Conservation (phyloP, 1,139 yeast genomes). For the Eremothecium cymbalariae region DNA sequence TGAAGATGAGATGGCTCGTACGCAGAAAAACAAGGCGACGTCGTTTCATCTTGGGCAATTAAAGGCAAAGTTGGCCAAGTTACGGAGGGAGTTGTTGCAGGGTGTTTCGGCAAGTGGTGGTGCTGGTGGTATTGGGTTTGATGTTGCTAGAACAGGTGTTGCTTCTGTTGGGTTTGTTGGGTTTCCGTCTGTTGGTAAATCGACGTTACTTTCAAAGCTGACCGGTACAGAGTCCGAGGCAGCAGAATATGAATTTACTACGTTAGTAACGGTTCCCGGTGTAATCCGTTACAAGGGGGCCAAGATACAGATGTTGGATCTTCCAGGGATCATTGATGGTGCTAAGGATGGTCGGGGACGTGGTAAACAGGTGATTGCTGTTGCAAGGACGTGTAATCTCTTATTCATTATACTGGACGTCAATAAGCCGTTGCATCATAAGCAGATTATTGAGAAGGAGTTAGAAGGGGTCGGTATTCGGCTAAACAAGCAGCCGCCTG, state of each 20-base stretch:
- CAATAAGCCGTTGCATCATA: slow-evolving; percentile 90
- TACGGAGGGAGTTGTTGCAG: slow-evolving; percentile 82
- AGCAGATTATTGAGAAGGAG: slow-evolving; percentile 87
- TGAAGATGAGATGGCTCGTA: slow-evolving; percentile 89
- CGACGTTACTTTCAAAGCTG: slow-evolving; percentile 73
- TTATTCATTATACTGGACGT: slow-evolving; percentile 91
- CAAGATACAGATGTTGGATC: slow-evolving; percentile 92
- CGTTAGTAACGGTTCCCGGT: slow-evolving; percentile 96
- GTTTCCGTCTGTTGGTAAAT: slow-evolving; percentile 97
- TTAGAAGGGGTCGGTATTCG: slow-evolving; percentile 96
- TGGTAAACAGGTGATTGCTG: slow-evolving; percentile 98
- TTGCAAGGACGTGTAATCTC: slow-evolving; percentile 90
- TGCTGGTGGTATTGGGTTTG: slow-evolving; percentile 83
- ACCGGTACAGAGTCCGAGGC: slow-evolving; percentile 97
- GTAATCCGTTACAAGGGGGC: slow-evolving; percentile 94
- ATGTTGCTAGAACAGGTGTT: slow-evolving; percentile 95
- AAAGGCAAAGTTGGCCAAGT: slow-evolving; percentile 90
- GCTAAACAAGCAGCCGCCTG: slow-evolving; percentile 85
- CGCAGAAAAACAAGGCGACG: slow-evolving; percentile 94
- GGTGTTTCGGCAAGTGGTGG: slow-evolving; percentile 77
- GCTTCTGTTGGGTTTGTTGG: slow-evolving; percentile 97
- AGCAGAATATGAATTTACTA: slow-evolving; percentile 95
- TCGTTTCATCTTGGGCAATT: slow-evolving; percentile 94
- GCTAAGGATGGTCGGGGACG: slow-evolving; percentile 99
- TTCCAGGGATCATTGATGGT: slow-evolving; percentile 98